Percentiles rank a stretch among this genome's conserved stretches.
phyloP scores from a whole-genome alignment of 306 rosid genomes.

The Cucumis sativus region Cucumber_9930_V3 NC_026659.2:28346001-28346500 shows the following conservation, averaged over 20 bases:
- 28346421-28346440: neutral
- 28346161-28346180: neutral
- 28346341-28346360: constrained; percentile 94
- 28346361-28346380: constrained; percentile 36
- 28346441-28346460: neutral
- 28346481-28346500: neutral
- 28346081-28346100: constrained; percentile 56
- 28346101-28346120: neutral
- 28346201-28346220: constrained; percentile 79
- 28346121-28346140: neutral
- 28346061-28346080: constrained; percentile 94
- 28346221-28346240: constrained; percentile 98
- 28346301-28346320: constrained; percentile 99
- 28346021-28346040: constrained; percentile 99
- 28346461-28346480: neutral
- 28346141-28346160: neutral
- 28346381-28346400: neutral
- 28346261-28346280: constrained; percentile 99
- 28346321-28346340: constrained; percentile 89
- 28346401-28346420: neutral
- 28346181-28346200: constrained; percentile 31
- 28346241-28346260: constrained; percentile 98
- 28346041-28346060: constrained; percentile 94
- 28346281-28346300: constrained; percentile 99
- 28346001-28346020: constrained; percentile 91